Evolutionary conservation across 75 land plant genomes (phyloP), one percentile per base, ranked within the genome.

Genomic region (Pseudotsuga menziesii): DNA sequence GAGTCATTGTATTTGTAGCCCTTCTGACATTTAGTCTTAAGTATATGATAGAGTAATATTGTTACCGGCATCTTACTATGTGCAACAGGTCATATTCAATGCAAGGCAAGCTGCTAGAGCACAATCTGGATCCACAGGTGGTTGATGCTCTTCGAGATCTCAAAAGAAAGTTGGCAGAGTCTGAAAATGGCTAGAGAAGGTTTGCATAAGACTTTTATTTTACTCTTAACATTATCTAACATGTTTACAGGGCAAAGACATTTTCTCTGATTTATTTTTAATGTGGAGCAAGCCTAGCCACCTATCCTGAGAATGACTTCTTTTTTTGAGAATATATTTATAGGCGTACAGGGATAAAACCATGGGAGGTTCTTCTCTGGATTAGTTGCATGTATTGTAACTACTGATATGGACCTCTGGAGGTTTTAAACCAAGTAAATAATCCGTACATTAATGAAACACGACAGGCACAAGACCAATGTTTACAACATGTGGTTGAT

Each of bases 51-150:
- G 11, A 69, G 23, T 39, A 41, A 69, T 74, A 8, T 26, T 4
- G 23, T 52, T 16, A 26, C 11, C 29, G 3, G 26, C 12, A 48
- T 29, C 27, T 26, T 39, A 16, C 44, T 58, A 57, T 48, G 14
- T 23, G 32, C 29, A 73, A 41, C 91, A 93, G 95, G 83, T 79
- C 91, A 58, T 84, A 87, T 72, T 91, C 94, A 2, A 75, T 89
- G 75, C 90, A 91, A 85, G 93, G 97, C 9, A 89, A 86, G 74
- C 69, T 96, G 67, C 75, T 93, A 27, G 88, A 91, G 81, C 89
- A 89, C 79, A 90, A 91, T 78, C 87, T 96, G 55, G 84, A 83
- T 78, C 86, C 92, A 58, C 82, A 91, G 80, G 89, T 90, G 25
- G 82, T 85, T 15, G 72, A 79, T 83, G 89, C 92, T 41, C 85